These are phyloP conservation scores for Lentithecium fluviatile DNA, from an alignment of 495 filamentous ascomycete genomes.

Conservation along the genomic window DNA sequence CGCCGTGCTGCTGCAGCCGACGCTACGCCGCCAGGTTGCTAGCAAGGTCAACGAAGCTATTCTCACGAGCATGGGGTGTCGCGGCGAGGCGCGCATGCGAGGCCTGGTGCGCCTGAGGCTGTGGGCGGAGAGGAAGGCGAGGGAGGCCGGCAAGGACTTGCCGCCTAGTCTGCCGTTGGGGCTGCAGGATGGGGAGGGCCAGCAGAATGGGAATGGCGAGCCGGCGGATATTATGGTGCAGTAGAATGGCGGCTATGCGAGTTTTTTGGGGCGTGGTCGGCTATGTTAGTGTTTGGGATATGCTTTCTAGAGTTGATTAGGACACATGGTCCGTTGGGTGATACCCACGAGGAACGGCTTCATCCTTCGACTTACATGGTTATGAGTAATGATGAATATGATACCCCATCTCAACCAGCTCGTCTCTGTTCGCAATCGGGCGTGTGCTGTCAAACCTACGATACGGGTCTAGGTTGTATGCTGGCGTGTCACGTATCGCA, in stretches of 20 bases:
- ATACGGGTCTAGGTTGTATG: no score
- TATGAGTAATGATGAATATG: no score
- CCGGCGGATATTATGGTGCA: slow-evolving; percentile 14
- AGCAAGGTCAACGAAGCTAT: slow-evolving; percentile 85
- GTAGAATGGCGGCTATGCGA: not conserved
- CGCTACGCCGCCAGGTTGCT: slow-evolving; percentile 78
- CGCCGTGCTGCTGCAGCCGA: slow-evolving; percentile 71
- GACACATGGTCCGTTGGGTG: no score
- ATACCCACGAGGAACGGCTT: no score
- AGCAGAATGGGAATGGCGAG: slow-evolving; percentile 5
- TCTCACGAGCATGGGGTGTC: slow-evolving; percentile 64
- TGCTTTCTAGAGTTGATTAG: no score
- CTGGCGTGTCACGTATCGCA: no score
- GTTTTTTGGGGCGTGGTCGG: no score
- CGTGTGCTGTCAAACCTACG: no score
- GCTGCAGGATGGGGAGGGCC: slow-evolving; percentile 42
- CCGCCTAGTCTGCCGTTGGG: slow-evolving; percentile 72
- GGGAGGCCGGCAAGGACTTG: slow-evolving; percentile 70
- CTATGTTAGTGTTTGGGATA: no score
- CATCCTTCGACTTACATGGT: no score
- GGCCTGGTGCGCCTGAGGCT: slow-evolving; percentile 75
- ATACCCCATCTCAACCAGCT: no score
- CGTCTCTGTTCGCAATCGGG: no score
- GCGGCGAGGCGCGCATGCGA: slow-evolving; percentile 75
- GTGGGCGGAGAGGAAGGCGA: slow-evolving; percentile 79